Evolutionary conservation across 139 green algal species (phyloP).

Genomic region (Closterium sp.): DNA sequence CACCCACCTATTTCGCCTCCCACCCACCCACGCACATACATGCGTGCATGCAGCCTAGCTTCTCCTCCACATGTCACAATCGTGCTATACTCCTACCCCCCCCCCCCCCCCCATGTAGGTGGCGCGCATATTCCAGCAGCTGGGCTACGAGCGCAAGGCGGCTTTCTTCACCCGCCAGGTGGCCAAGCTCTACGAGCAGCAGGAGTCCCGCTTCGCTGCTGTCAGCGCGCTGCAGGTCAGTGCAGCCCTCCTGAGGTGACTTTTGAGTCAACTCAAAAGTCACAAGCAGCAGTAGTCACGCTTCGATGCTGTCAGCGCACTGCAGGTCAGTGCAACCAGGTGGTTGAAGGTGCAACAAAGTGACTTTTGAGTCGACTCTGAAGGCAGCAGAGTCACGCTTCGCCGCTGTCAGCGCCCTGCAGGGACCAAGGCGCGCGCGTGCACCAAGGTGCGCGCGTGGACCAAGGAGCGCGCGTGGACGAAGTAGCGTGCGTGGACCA

Average conservation of each 20-base stretch:
- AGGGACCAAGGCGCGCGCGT: no score
- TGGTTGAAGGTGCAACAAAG: no score
- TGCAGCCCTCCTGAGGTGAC: no score
- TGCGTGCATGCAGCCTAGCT: background rate
- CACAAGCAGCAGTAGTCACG: constrained; percentile 30
- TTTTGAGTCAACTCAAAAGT: no score
- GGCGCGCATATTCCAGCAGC: constrained; percentile 14
- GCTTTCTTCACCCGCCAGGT: constrained; percentile 49
- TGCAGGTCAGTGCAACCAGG: constrained; percentile 2
- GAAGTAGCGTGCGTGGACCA: no score
- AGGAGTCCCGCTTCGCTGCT: constrained; percentile 39
- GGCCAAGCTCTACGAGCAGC: constrained; percentile 47
- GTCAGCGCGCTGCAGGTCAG: constrained; percentile 43
- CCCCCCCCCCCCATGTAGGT: background rate
- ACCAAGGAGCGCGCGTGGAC: no score
- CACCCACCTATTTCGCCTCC: background rate
- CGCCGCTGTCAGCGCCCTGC: constrained; percentile 28
- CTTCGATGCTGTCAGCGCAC: constrained; percentile 38
- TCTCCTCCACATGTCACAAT: no score
- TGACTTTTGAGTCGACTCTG: no score
- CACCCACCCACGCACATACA: background rate
- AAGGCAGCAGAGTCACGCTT: constrained; percentile 29
- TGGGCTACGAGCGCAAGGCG: constrained; percentile 44
- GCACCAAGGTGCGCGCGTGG: no score
- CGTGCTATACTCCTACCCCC: no score